Evolutionary conservation across 495 filamentous ascomycete genomes (phyloP).

Genomic region (Penicillium desertorum): DNA sequence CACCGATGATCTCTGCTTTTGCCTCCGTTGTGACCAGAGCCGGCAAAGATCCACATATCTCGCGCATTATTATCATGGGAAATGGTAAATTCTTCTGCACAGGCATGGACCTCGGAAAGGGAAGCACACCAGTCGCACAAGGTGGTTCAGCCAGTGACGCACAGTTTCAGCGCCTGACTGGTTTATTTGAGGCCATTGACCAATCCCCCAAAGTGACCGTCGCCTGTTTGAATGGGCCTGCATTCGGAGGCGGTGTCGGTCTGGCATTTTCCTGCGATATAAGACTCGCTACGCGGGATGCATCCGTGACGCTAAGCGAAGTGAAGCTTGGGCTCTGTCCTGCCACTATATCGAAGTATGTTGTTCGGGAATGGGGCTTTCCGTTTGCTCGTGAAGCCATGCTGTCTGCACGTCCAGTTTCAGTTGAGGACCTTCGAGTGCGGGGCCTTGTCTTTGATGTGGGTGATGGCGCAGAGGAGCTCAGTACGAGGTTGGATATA

Average conservation of each 20-base stretch:
- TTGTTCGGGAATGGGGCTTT: constrained; percentile 32
- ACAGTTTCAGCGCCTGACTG: constrained; percentile 24
- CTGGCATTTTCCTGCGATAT: constrained; percentile 41
- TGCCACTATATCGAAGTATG: constrained; percentile 36
- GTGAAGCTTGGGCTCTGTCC: constrained; percentile 35
- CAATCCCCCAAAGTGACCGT: constrained; percentile 39
- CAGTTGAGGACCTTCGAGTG: constrained; percentile 21
- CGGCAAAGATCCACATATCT: constrained; percentile 22
- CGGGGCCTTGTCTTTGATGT: too few relatives aligned
- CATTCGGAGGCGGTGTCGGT: constrained; percentile 41
- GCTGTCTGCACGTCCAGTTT: constrained; percentile 31
- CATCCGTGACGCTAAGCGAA: constrained; percentile 35
- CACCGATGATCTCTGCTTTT: constrained; percentile 30
- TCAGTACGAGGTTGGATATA: too few relatives aligned
- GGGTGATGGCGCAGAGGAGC: too few relatives aligned
- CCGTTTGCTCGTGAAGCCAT: constrained; percentile 33
- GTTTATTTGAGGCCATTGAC: constrained; percentile 34
- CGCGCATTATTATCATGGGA: constrained; percentile 35
- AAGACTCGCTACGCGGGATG: constrained; percentile 20
- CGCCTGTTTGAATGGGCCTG: constrained; percentile 37
- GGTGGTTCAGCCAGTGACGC: constrained; percentile 14
- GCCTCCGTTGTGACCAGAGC: constrained; percentile 22
- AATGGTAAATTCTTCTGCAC: constrained; percentile 44
- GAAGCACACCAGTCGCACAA: constrained; percentile 21
- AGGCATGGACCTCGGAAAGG: constrained; percentile 39